Conservation (phyloP, 2,329 filamentous ascomycete genomes). For the Chrysoporthe deuterocubensis region DNA sequence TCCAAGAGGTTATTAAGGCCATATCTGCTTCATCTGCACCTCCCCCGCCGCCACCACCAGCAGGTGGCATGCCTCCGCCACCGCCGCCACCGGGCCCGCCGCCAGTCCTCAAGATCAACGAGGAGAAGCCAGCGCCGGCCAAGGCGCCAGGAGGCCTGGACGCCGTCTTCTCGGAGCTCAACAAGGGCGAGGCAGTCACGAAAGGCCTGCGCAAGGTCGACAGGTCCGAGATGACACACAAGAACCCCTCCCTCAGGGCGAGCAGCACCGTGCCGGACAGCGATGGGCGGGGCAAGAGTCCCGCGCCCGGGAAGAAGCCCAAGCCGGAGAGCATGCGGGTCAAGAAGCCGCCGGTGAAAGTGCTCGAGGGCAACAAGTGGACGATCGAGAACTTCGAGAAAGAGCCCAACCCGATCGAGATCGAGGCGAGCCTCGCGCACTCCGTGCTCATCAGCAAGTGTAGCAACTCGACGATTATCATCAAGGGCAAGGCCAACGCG, state of each 20-base stretch:
- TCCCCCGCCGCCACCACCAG: slow-evolving; percentile 61
- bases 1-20: slow-evolving; percentile 66
- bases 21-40: slow-evolving; percentile 61
- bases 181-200: slow-evolving; percentile 87
- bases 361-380: slow-evolving; percentile 91
- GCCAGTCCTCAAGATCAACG: slow-evolving; percentile 63
- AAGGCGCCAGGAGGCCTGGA: slow-evolving; percentile 66
- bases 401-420: slow-evolving; percentile 71
- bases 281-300: slow-evolving; percentile 73
- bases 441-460: slow-evolving; percentile 92
- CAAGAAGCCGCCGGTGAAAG: slow-evolving; percentile 80
- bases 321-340: slow-evolving; percentile 84
- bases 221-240: slow-evolving; percentile 96
- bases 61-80: slow-evolving; percentile 54
- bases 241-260: slow-evolving; percentile 86
- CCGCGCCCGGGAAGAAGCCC: slow-evolving; percentile 83
- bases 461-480: slow-evolving; percentile 85
- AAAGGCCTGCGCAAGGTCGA: slow-evolving; percentile 91
- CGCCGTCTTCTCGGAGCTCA: slow-evolving; percentile 90
- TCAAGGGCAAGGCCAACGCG: slow-evolving; percentile 95
- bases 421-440: slow-evolving; percentile 81
- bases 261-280: slow-evolving; percentile 69
- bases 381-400: slow-evolving; percentile 93
- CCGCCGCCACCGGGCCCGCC: slow-evolving; percentile 74
- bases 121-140: slow-evolving; percentile 48